These are phyloP conservation scores for Glycine tomentella DNA, from an alignment of 306 rosid genomes.

Conservation along the genomic window DNA sequence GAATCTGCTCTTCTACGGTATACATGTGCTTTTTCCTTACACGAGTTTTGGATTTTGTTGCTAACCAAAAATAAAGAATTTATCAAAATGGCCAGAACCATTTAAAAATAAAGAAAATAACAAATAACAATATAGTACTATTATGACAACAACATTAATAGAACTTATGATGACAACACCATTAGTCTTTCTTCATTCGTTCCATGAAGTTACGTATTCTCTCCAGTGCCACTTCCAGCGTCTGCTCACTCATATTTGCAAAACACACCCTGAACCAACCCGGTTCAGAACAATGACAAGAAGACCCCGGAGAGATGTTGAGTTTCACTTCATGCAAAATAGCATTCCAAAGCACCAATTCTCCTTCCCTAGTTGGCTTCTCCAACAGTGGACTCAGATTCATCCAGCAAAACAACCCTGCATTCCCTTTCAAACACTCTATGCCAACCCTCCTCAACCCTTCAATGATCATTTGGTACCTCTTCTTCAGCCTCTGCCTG, in stretches of 20 bases:
- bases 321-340: slow-evolving; percentile 68
- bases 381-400: slow-evolving; percentile 69
- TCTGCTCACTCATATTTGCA: slow-evolving; percentile 81
- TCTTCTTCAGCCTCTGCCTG: slow-evolving; percentile 72
- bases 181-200: slow-evolving; percentile 25
- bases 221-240: slow-evolving; percentile 71
- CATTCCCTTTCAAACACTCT: slow-evolving; percentile 88
- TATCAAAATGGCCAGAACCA: slow-evolving; percentile 57
- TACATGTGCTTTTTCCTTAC: neutral
- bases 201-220: slow-evolving; percentile 72
- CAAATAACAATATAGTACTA: neutral
- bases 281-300: slow-evolving; percentile 86
- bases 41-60: slow-evolving; percentile 35
- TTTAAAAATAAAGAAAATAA: slow-evolving; percentile 32
- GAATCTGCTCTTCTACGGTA: slow-evolving; percentile 6
- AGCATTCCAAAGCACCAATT: slow-evolving; percentile 67
- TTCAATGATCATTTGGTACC: slow-evolving; percentile 72
- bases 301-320: slow-evolving; percentile 92
- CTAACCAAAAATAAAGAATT: slow-evolving; percentile 31
- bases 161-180: neutral
- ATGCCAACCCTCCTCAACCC: slow-evolving; percentile 73
- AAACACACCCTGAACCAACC: slow-evolving; percentile 99
- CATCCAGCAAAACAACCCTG: slow-evolving; percentile 96
- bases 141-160: neutral
- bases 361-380: slow-evolving; percentile 65